Conservation (phyloP, 331 rosid species). For the Acacia pycnantha region DNA sequence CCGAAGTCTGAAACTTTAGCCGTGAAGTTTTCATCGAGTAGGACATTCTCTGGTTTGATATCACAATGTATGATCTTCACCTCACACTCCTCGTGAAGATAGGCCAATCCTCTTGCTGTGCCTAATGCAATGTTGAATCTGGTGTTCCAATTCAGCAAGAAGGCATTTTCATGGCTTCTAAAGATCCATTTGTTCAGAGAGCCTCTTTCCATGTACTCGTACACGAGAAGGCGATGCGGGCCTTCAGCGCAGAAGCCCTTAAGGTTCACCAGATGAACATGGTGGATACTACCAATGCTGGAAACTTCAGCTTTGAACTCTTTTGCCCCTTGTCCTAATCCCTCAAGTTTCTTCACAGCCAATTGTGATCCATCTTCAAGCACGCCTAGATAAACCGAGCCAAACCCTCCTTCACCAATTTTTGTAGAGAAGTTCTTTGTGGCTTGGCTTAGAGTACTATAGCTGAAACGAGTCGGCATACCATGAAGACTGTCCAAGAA, state of each 20-base stretch:
- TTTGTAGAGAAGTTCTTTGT: conserved; percentile 70
- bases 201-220: conserved; percentile 78
- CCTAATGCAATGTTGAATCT: conserved; percentile 72
- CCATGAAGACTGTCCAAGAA: conserved; percentile 64
- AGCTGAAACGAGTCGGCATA: conserved; percentile 68
- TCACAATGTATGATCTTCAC: conserved; percentile 64
- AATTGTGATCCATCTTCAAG: conserved; percentile 69
- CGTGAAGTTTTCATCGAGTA: conserved; percentile 54
- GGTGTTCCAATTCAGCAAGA: conserved; percentile 61
- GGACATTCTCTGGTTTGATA: conserved; percentile 70
- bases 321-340: conserved; percentile 84
- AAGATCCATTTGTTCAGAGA: conserved; percentile 72
- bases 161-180: conserved; percentile 46
- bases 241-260: conserved; percentile 89
- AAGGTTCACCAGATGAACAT: conserved; percentile 73
- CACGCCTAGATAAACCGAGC: conserved; percentile 78
- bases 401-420: conserved; percentile 93
- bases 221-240: conserved; percentile 73
- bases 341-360: conserved; percentile 92
- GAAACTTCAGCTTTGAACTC: conserved; percentile 91
- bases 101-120: conserved; percentile 67
- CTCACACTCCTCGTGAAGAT: conserved; percentile 76
- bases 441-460: conserved; percentile 58
- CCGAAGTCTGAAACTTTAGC: conserved; percentile 73
- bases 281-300: conserved; percentile 91